A percentile compares a stretch with the other conserved stretches of the same genome.
Conservation (phyloP, 805 yeast genomes). For the Candida maris region DNA sequence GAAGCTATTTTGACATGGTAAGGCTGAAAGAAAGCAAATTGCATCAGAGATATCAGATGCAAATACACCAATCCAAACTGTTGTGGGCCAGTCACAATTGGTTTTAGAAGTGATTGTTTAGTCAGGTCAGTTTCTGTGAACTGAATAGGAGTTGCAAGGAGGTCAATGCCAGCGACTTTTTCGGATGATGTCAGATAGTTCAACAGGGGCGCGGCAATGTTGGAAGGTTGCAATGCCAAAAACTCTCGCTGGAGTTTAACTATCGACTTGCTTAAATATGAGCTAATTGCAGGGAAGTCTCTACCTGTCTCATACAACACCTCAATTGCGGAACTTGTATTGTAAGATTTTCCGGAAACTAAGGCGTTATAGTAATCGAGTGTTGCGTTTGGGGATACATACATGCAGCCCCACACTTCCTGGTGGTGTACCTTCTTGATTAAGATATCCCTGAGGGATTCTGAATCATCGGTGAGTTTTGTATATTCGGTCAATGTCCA, state of each 20-base stretch:
- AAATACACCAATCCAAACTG: constrained; percentile 70
- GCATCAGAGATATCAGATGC: constrained; percentile 65
- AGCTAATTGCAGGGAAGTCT: constrained; percentile 44
- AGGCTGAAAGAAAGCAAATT: constrained; percentile 53
- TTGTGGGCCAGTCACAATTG: constrained; percentile 55
- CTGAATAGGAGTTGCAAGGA: constrained; percentile 11
- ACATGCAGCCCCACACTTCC: constrained; percentile 57
- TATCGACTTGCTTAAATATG: constrained; percentile 41
- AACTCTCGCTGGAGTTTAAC: constrained; percentile 32
- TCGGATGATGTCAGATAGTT: constrained; percentile 2
- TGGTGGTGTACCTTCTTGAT: constrained; percentile 47
- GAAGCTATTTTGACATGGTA: constrained; percentile 47
- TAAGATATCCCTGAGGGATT: constrained; percentile 36
- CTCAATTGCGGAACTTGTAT: constrained; percentile 32
- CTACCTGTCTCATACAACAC: constrained; percentile 58
- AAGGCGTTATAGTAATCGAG: constrained; percentile 36
- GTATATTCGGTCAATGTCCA: constrained; percentile 22
- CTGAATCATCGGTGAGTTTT: constrained; percentile 29
- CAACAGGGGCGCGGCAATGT: constrained; percentile 10
- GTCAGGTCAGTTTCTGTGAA: constrained; percentile 44
- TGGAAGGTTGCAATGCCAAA: constrained; percentile 8
- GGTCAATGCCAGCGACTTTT: constrained; percentile 2
- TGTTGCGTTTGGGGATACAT: constrained; percentile 51
- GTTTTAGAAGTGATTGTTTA: constrained; percentile 37
- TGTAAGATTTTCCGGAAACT: constrained; percentile 18